Evolutionary conservation across 768 basidiomycete genomes (phyloP), one percentile per base, ranked within the genome.

Genomic region (Pleurotus sapidus): DNA sequence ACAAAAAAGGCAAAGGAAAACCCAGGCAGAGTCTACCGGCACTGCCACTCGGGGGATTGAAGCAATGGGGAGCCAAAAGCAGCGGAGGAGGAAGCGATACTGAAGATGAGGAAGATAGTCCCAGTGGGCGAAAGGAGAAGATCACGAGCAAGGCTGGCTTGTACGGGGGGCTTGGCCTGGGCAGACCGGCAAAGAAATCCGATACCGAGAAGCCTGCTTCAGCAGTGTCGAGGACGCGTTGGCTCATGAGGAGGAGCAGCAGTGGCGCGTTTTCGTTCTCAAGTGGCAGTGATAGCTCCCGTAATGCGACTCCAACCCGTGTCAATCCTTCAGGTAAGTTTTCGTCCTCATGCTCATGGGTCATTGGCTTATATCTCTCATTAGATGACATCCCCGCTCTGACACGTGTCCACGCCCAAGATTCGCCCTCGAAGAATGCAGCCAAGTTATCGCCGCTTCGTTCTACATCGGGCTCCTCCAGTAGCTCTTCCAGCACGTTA

Each of bases 11-110:
- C 61, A 79, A 79, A 60, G 74, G 68, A 34, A 81, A 81, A 67
- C 84, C 84, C 17, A 77, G 89, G 55, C 87, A 91, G 75, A 91
- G 89, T 58, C 64, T 93, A 43, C 90, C 90, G 20, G 87, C 88
- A n/a, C 39, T 54, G 5, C 51, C 51, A 15, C 37, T 54, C 15
- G 20, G 14, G n/a, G 49, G 49, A 3, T 50, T 50, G 49, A 50
- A 25, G 39, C 51, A 53, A 40, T 54, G 37, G 37, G 24, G 23
- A n/a, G 51, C 39, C 7, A 54, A 72, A 63, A 56, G 59, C 60
- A 23, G 54, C 6, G 56, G 74, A 75, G 39, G 75, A 77, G 45
- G 74, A 70, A 40, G 81, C 82, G 87, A 89, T 40, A 82, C 82
- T 3, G 88, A 89, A 24, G 83, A 81, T 1, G 88, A 87, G 25